phyloP scores from a whole-genome alignment of 2,329 filamentous ascomycete genomes.

The Stagonosporopsis rhizophila region DNA sequence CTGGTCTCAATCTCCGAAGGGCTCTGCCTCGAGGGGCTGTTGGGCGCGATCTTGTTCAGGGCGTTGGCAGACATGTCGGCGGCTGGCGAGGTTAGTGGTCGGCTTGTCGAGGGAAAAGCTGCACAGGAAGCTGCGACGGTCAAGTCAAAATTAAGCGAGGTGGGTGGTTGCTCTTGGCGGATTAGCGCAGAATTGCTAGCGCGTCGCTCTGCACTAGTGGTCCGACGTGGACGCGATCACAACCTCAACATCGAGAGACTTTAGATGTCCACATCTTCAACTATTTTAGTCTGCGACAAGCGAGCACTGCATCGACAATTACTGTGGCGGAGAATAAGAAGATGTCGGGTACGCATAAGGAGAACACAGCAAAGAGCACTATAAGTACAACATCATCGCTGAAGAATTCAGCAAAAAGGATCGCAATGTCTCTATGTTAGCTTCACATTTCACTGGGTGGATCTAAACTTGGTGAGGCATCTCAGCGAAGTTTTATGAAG shows the following conservation, averaged over 20 bases:
- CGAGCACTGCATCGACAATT: neutral
- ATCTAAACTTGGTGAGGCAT: too few relatives aligned
- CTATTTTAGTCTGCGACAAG: too few relatives aligned
- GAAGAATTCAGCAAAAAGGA: too few relatives aligned
- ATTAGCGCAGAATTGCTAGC: slow-evolving; percentile 18
- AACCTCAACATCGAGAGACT: neutral
- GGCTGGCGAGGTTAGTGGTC: slow-evolving; percentile 38
- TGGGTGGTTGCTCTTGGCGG: slow-evolving; percentile 8
- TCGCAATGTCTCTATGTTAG: too few relatives aligned
- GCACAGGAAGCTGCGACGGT: slow-evolving; percentile 6
- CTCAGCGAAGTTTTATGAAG: too few relatives aligned
- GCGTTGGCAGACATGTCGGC: slow-evolving; percentile 67
- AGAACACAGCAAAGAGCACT: too few relatives aligned
- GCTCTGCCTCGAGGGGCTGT: slow-evolving; percentile 94
- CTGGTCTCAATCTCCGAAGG: slow-evolving; percentile 97
- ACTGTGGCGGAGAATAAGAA: too few relatives aligned
- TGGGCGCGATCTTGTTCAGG: slow-evolving; percentile 97
- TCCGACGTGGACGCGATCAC: neutral
- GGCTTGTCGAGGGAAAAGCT: slow-evolving; percentile 27
- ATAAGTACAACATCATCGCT: too few relatives aligned
- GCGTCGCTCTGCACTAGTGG: neutral
- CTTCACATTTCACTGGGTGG: too few relatives aligned
- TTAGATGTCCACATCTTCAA: too few relatives aligned
- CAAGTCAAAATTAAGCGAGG: slow-evolving; percentile 9
- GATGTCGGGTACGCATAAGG: too few relatives aligned